A percentile compares a stretch with the other conserved stretches of the same genome.
Conservation (phyloP, 2,329 filamentous ascomycete species). For the Lachnellula cervina region DNA sequence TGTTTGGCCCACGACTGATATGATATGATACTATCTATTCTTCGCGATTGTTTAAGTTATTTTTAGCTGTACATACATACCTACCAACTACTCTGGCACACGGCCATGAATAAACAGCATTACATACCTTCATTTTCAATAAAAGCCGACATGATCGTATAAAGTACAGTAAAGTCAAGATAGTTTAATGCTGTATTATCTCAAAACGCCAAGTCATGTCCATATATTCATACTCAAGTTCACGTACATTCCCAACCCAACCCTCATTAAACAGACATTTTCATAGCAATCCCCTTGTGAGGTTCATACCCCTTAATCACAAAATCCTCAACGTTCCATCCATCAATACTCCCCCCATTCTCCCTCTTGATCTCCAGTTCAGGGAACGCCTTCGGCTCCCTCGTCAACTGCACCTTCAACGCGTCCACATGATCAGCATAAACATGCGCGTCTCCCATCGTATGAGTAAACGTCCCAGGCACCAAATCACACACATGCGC, state of each 20-base stretch:
- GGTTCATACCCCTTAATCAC: constrained; percentile 83
- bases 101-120: too few relatives aligned
- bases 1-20: too few relatives aligned
- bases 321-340: constrained; percentile 86
- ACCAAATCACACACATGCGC: constrained; percentile 80
- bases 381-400: constrained; percentile 79
- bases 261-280: constrained; percentile 80
- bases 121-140: background rate
- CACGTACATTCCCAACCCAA: constrained; percentile 7
- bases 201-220: background rate
- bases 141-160: background rate
- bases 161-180: background rate
- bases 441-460: constrained; percentile 97
- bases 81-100: too few relatives aligned
- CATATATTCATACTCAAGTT: background rate
- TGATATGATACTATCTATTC: too few relatives aligned
- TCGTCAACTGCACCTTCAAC: constrained; percentile 69
- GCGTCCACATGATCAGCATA: constrained; percentile 92
- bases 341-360: constrained; percentile 73
- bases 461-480: constrained; percentile 84
- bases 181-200: background rate
- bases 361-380: constrained; percentile 67
- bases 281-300: constrained; percentile 91
- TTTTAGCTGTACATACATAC: too few relatives aligned
- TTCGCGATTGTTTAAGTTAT: too few relatives aligned